Evolutionary conservation across 139 green algal species (phyloP), one percentile per base, ranked within the genome.

Genomic region (Deuterostichococcus epilithicus): DNA sequence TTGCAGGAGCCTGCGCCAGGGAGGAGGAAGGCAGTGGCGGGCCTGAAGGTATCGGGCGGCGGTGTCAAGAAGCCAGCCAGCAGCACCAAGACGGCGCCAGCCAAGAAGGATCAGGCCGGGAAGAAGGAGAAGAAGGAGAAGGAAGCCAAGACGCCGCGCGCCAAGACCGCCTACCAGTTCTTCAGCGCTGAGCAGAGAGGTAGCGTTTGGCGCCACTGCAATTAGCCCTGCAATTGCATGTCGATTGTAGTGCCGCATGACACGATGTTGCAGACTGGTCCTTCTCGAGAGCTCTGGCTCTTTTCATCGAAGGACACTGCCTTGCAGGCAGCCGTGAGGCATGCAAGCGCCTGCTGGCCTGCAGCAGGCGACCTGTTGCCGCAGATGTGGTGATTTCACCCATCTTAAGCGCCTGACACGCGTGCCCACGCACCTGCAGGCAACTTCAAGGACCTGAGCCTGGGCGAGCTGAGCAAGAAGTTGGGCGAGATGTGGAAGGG

Each of bases 111-210:
- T n/a, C 33, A 66, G 1, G 3, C 33, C 26, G 34, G 63, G 30
- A 82, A 74, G 70, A 33, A 52, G 66, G 25, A 32, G 38, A 63
- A 63, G 75, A 70, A 32, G 42, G 68, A 71, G 25, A 44, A 30
- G 0, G 72, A 77, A 28, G 60, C 32, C 26, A 77, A 47, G 68
- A 37, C 47, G 39, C 33, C 45, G 66, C 68, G 65, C 22, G 70
- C 76, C 33, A 82, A 82, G 76, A 78, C 47, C 23, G 70, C 80
- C 44, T 85, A 76, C 70, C 76, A 78, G 52, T 81, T 79, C 71
- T 85, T 78, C 65, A 59, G 28, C 22, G 44, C 59, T 35, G 75
- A 60, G 0, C 79, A 73, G 34, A 33, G 80, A 34, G 71, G 75
- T 75, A 33, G 28, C 68, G 39, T 23, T 8, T 74, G 25, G 32